Evolutionary conservation across 345 rosid species (phyloP).

Genomic region (Aurinia saxatilis): DNA sequence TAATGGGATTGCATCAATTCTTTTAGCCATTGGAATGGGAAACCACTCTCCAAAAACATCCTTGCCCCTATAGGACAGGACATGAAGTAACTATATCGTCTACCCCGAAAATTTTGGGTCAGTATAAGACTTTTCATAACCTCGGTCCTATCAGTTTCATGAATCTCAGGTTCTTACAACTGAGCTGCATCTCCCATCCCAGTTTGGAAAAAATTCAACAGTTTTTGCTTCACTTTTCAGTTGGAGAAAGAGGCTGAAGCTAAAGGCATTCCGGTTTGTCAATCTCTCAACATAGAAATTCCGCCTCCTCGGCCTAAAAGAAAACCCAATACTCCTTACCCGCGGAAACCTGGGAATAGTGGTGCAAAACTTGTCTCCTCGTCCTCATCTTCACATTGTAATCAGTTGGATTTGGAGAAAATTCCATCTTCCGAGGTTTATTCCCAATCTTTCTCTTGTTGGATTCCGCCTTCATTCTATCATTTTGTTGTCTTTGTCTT

Average conservation of each 20-base stretch:
- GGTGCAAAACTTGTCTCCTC: slow-evolving; percentile 38
- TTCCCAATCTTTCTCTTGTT: neutral
- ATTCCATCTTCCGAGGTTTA: slow-evolving; percentile 55
- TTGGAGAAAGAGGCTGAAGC: slow-evolving; percentile 92
- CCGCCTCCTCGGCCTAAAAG: slow-evolving; percentile 99
- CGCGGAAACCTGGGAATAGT: slow-evolving; percentile 55
- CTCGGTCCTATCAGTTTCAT: slow-evolving; percentile 8
- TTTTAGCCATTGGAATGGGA: slow-evolving; percentile 22
- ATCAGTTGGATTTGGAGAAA: slow-evolving; percentile 64
- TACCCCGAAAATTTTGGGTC: slow-evolving; percentile 23
- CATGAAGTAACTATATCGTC: slow-evolving; percentile 18
- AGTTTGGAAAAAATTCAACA: neutral
- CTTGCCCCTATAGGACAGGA: slow-evolving; percentile 17
- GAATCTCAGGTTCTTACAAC: slow-evolving; percentile 2
- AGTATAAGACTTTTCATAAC: slow-evolving; percentile 12
- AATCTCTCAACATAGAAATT: slow-evolving; percentile 78
- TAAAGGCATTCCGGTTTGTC: slow-evolving; percentile 75
- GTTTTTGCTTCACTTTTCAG: slow-evolving; percentile 32
- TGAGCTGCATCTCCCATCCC: slow-evolving; percentile 21
- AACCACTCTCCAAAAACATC: slow-evolving; percentile 1
- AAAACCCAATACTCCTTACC: slow-evolving; percentile 93
- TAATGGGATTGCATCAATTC: slow-evolving; percentile 19
- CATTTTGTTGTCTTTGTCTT: neutral
- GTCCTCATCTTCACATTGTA: slow-evolving; percentile 40
- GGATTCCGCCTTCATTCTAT: no score